A percentile compares a stretch with the other conserved stretches of the same genome.
Conservation (phyloP, 257 asterid species). For the Solanum pennellii region DNA sequence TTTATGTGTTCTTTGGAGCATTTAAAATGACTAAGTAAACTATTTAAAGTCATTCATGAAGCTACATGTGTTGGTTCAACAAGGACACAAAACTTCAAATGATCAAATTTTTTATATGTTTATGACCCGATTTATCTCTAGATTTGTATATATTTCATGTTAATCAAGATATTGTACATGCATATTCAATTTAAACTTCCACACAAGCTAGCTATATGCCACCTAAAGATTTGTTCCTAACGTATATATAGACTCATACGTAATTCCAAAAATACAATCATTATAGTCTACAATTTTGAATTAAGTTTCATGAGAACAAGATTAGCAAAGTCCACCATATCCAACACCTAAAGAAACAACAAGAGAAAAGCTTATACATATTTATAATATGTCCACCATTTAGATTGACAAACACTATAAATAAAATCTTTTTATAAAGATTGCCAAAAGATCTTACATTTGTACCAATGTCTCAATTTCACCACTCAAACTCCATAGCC, state of each 20-base stretch:
- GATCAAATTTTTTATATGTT: not conserved
- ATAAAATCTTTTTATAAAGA: not conserved
- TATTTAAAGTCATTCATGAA: not conserved
- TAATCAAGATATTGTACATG: not conserved
- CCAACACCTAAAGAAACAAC: not conserved
- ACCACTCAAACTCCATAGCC: slow-evolving; percentile 9
- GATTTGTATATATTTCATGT: not conserved
- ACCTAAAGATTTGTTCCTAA: not conserved
- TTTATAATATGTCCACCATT: not conserved
- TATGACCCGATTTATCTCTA: not conserved
- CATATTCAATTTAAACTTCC: not conserved
- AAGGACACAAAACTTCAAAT: not conserved
- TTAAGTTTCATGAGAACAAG: not conserved
- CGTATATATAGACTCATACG: not conserved
- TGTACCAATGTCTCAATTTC: not conserved
- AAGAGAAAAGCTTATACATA: not conserved
- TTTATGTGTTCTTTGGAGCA: no score
- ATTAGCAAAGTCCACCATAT: not conserved
- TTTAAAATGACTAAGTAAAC: not conserved
- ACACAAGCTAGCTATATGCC: not conserved
- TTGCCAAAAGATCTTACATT: not conserved
- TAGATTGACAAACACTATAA: not conserved
- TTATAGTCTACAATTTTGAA: not conserved
- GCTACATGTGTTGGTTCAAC: not conserved
- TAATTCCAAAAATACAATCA: not conserved